Evolutionary conservation across 2,329 filamentous ascomycete species (phyloP), one percentile per base, ranked within the genome.

Genomic region (Herpotrichia juniperi): DNA sequence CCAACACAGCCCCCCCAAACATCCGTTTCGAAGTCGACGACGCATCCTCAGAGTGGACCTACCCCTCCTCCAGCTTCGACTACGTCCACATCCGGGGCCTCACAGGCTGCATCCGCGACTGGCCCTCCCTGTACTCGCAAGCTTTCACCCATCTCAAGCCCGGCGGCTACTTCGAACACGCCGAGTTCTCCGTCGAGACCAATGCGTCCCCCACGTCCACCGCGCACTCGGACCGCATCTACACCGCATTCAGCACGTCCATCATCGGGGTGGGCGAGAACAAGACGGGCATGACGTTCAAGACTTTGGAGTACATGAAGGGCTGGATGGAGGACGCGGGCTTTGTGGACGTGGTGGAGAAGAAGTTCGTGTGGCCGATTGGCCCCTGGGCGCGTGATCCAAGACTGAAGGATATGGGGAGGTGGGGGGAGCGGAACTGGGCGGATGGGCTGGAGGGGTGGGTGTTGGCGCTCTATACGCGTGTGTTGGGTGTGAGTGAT

Each of bases 11-110:
- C 2, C 73, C 76, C 4, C 68, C 74, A 2, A 79, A 79, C 57
- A 67, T 77, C 48, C 65, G 63, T 24, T 79, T 79, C 61, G 74
- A 78, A 58, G 72, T 79, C 57, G 76, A 79, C 59, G 77, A 79
- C 61, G 66, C 70, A 19, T 68, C 63, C 57, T 62, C 60, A 42
- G 64, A 74, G 42, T 79, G 77, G 76, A 71, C 71, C 7, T 78
- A 75, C 56, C 68, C 71, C 1, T 47, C 61, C 8, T 51, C 66
- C 39, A 59, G 66, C 42, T 76, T 76, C 56, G 73, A 76, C 54
- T 68, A 74, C 28, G 67, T 76, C 28, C 73, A 77, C 53, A 66
- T 74, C 9, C 65, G 75, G 16, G 66, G 67, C n/a, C 64, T 80
- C 37, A 71, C 73, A 10, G 76, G 73, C 11, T 74, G 70, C 51